Conservation (phyloP, 768 basidiomycete genomes). For the Podaxis mareebaensis region DNA sequence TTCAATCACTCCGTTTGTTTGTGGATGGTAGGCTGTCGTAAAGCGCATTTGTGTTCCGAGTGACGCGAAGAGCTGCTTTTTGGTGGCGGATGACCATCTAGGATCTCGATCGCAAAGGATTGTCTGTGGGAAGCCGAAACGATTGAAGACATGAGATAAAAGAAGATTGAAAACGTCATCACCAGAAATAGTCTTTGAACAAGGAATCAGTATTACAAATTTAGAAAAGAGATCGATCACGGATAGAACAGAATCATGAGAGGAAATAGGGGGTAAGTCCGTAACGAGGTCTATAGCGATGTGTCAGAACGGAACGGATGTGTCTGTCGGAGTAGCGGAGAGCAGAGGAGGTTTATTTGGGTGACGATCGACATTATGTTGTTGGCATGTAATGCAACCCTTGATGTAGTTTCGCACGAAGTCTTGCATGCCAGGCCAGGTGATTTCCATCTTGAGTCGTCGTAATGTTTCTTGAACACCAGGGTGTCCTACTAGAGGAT, state of each 20-base stretch:
- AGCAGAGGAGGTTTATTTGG: conserved; percentile 6
- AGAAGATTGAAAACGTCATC: neutral
- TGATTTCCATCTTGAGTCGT: neutral
- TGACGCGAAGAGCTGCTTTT: neutral
- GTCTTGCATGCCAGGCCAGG: neutral
- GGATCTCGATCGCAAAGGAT: neutral
- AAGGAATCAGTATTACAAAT: neutral
- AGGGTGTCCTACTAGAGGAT: neutral
- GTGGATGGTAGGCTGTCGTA: neutral
- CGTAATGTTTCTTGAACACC: neutral
- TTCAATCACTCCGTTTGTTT: neutral
- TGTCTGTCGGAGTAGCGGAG: neutral
- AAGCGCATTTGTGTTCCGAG: neutral
- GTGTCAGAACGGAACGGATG: neutral
- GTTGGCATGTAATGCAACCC: conserved; percentile 18
- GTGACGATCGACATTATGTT: conserved; percentile 17
- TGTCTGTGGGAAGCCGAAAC: neutral
- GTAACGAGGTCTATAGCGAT: conserved; percentile 10
- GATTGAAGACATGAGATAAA: neutral
- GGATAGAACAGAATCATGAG: conserved; percentile 6
- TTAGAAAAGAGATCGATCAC: conserved; percentile 13
- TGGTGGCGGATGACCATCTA: neutral
- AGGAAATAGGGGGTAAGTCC: neutral
- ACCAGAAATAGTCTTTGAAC: neutral
- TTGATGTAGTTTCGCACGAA: conserved; percentile 7